These are phyloP conservation scores for Trypanosomatidae sp. DNA, from an alignment of 208 protist species.

Conservation along the genomic window DNA sequence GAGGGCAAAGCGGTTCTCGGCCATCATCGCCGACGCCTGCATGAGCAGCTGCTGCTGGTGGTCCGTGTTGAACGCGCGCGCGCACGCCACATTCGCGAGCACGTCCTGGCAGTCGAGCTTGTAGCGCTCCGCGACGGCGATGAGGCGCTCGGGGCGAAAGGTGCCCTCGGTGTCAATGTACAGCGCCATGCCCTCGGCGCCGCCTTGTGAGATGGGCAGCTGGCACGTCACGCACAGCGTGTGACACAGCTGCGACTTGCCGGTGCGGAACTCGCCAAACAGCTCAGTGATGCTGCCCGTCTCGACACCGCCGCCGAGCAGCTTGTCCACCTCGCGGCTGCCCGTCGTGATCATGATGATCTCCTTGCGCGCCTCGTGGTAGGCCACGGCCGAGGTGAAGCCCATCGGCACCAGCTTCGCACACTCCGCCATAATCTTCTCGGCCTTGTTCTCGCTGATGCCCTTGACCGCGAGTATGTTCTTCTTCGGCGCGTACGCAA, in stretches of 20 bases:
- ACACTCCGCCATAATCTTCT: conserved; percentile 94
- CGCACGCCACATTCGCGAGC: conserved; percentile 98
- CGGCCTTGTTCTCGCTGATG: conserved; percentile 97
- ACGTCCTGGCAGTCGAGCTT: conserved; percentile 95
- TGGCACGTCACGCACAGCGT: conserved; percentile 98
- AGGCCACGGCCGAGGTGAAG: conserved; percentile 96
- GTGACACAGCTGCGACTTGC: conserved; percentile 99
- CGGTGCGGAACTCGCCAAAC: conserved; percentile 99
- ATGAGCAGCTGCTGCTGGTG: conserved; percentile 96
- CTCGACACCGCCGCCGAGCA: conserved; percentile 96
- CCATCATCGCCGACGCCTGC: conserved; percentile 97
- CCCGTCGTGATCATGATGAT: conserved; percentile 97
- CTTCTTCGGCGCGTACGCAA: conserved; percentile 97
- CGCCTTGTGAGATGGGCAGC: conserved; percentile 91
- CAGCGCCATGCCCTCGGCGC: conserved; percentile 97
- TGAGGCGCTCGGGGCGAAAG: conserved; percentile 94
- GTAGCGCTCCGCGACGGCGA: conserved; percentile 89
- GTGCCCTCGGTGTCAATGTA: conserved; percentile 99
- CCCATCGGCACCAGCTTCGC: conserved; percentile 95
- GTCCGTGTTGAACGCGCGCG: conserved; percentile 98
- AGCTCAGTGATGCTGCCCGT: conserved; percentile 99
- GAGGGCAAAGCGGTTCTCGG: conserved; percentile 95
- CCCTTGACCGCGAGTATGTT: conserved; percentile 95
- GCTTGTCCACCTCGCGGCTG: conserved; percentile 96
- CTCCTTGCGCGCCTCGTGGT: conserved; percentile 91